Evolutionary conservation across 768 basidiomycete genomes (phyloP).

Genomic region (Rhizopogon vulgaris): DNA sequence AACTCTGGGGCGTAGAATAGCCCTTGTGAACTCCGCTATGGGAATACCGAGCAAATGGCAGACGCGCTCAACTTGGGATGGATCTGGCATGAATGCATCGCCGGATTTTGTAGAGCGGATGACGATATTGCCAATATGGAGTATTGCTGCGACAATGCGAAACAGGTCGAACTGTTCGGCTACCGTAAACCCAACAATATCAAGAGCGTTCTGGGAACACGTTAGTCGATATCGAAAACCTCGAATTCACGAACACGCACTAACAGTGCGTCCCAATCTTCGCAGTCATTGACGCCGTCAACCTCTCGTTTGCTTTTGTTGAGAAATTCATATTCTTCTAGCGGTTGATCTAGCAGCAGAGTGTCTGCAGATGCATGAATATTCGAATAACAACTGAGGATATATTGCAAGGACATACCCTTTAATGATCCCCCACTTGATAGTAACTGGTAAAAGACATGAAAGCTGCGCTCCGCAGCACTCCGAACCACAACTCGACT

Average conservation of each 20-base stretch:
- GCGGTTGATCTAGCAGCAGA: slow-evolving; percentile 64
- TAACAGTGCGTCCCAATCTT: slow-evolving; percentile 80
- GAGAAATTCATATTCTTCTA: slow-evolving; percentile 85
- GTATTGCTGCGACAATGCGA: slow-evolving; percentile 86
- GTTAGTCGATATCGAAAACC: slow-evolving; percentile 1
- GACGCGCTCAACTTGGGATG: slow-evolving; percentile 81
- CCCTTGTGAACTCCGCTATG: slow-evolving; percentile 80
- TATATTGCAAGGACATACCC: slow-evolving; percentile 36
- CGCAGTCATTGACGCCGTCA: slow-evolving; percentile 90
- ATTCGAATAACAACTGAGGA: neutral
- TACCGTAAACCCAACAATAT: slow-evolving; percentile 81
- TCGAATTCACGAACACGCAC: slow-evolving; percentile 31
- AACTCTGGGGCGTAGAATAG: slow-evolving; percentile 82
- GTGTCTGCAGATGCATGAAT: slow-evolving; percentile 41
- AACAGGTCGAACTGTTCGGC: slow-evolving; percentile 89
- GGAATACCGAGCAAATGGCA: slow-evolving; percentile 91
- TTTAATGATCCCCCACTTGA: slow-evolving; percentile 67
- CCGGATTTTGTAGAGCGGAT: slow-evolving; percentile 76
- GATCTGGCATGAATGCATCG: slow-evolving; percentile 71
- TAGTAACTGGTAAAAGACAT: slow-evolving; percentile 94
- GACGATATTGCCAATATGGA: slow-evolving; percentile 92
- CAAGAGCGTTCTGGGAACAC: slow-evolving; percentile 60
- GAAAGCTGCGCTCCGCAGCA: slow-evolving; percentile 88
- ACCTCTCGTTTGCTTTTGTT: slow-evolving; percentile 86
- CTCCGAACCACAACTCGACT: slow-evolving; percentile 87